phyloP scores from a whole-genome alignment of 2,329 filamentous ascomycete species.

The Pleomassaria siparia region DNA sequence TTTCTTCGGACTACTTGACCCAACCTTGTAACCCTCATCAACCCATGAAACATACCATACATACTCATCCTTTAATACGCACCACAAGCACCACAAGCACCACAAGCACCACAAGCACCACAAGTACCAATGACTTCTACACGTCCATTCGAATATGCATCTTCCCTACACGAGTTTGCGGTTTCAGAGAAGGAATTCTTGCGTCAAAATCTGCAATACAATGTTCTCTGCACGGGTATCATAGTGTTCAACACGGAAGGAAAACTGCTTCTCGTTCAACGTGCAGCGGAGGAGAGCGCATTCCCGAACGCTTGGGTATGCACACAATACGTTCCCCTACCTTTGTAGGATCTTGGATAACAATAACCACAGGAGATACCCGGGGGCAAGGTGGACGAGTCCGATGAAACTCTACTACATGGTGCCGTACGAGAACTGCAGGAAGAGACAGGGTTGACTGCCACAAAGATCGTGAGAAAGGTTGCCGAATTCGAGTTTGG shows the following conservation, averaged over 20 bases:
- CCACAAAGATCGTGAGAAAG: constrained; percentile 46
- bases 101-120: neutral
- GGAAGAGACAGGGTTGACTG: constrained; percentile 55
- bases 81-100: neutral
- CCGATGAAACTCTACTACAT: constrained; percentile 52
- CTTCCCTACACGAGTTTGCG: constrained; percentile 30
- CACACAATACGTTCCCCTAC: neutral
- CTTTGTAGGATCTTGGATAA: constrained; percentile 2
- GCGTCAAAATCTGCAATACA: constrained; percentile 25
- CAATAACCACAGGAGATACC: constrained; percentile 50
- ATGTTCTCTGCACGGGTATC: constrained; percentile 32
- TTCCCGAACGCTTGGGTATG: constrained; percentile 39
- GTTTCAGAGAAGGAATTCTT: constrained; percentile 32
- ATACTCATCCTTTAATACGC: neutral
- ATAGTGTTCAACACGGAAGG: constrained; percentile 35
- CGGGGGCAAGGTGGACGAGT: constrained; percentile 51
- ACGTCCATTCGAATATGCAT: constrained; percentile 21
- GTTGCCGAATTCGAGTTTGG: constrained; percentile 41
- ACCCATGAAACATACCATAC: neutral
- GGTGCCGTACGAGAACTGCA: constrained; percentile 53
- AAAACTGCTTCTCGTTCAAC: constrained; percentile 39
- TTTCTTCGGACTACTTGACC: neutral
- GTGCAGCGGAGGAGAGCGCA: constrained; percentile 36
- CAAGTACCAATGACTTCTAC: neutral
- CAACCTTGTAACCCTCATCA: neutral